Evolutionary conservation across 805 yeast genomes (phyloP), one percentile per base, ranked within the genome.

Genomic region (Candida namnaoensis): DNA sequence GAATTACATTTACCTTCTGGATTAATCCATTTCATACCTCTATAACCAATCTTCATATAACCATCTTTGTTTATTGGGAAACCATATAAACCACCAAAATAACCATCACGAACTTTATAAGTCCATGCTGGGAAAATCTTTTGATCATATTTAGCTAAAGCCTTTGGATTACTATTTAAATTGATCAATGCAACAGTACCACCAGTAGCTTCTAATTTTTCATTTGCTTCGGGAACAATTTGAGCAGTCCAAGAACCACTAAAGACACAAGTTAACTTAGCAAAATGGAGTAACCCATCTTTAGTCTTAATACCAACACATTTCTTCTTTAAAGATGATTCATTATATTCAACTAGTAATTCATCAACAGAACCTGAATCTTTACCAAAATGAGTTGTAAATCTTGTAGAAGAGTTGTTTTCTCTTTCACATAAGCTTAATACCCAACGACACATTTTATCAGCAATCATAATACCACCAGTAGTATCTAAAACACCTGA

Each of bases 11-110:
- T 38, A 23, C 35, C 44, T 7, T 15, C 28, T 12, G 60, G 60
- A 38, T 60, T 58, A n/a, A 49, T 47, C 57, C 60, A 58, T 40
- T 58, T 58, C 32, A 54, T 14, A n/a, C 61, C 62, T 23, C 62
- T 46, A 39, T 52, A 58, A 1, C 63, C 63, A 38, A 60, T 49
- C 42, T 60, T 60, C 44, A 60, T 28, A 15, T 48, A 48, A 1
- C 62, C 62, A 33, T 50, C 44, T 9, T 7, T 9, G 7, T 51
- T 47, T 12, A 50, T 45, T 8, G 62, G 62, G 42, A 59, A 59
- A 5, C 63, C 63, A 45, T 56, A 59, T 13, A 59, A 38, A 5
- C 59, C 61, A 23, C 62, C 64, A 46, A 56, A 51, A 6, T 51
- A 54, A 23, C 57, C 55, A 36, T 56, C 57, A 32, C 58, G 49